A percentile compares a stretch with the other conserved stretches of the same genome.
phyloP scores from a whole-genome alignment of 2,329 filamentous ascomycete species.

The Dactylellina sp. region DNA sequence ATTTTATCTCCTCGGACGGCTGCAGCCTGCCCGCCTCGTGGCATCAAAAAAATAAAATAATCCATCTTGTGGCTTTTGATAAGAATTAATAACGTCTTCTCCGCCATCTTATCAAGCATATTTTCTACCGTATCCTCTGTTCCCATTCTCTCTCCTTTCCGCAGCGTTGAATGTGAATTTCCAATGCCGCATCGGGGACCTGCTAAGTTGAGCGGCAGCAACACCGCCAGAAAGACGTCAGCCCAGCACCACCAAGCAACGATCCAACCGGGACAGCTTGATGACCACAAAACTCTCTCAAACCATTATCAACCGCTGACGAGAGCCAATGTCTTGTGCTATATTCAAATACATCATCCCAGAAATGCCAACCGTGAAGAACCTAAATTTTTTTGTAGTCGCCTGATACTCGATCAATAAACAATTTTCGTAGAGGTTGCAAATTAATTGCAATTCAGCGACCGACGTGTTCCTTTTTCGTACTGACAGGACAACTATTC shows the following conservation, averaged over 20 bases:
- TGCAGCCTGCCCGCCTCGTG: too few species aligned
- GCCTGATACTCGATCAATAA: too few species aligned
- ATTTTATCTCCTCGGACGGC: too few species aligned
- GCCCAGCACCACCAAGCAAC: conserved; percentile 16
- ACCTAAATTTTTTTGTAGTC: background rate
- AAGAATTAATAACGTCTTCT: too few species aligned
- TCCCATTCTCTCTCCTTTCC: background rate
- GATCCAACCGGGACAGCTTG: background rate
- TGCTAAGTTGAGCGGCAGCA: background rate
- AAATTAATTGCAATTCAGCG: too few species aligned
- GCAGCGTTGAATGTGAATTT: background rate
- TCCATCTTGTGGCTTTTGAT: too few species aligned
- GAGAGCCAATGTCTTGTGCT: conserved; percentile 31
- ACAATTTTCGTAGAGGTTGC: too few species aligned
- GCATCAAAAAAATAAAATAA: too few species aligned
- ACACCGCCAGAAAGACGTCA: background rate
- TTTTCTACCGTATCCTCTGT: too few species aligned
- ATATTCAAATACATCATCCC: background rate
- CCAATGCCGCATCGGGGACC: background rate
- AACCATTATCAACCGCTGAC: conserved; percentile 14
- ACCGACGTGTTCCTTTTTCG: background rate
- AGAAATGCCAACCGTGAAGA: background rate
- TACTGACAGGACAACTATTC: too few species aligned
- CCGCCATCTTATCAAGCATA: background rate
- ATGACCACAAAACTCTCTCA: background rate